Base-by-base conservation (phyloP, 2,329 filamentous ascomycete species). In the Plectosphaerella cucumerina region DNA sequence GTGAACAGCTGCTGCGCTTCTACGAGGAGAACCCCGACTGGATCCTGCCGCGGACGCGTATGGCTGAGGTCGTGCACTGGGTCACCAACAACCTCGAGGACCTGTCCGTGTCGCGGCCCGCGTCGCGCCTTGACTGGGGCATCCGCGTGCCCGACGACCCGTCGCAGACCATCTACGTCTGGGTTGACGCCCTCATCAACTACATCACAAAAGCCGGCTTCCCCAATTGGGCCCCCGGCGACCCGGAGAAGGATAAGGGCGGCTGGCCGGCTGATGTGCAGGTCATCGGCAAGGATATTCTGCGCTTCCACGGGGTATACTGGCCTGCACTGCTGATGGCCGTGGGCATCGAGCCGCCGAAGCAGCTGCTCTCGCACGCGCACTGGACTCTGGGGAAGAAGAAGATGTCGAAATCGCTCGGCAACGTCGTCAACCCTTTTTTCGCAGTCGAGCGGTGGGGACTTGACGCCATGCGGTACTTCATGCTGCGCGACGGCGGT, bases 291-390 rank as follows among this genome's bases (percentile, higher is more conserved):
- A 99, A 99, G 70, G 94, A 99, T 66, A 99, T 99, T 58, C 77
- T 96, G 51, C 87, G 91, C 17, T 99, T 99, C 69, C 95, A 99
- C 66, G 93, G 90, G 68, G 86, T 99, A 45, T 99, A 99, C 75
- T 99, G 95, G 94, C 94, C 94, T 0, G 94, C 94, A 4, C 87
- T 99, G 59, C 83, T 99, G 15, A 87, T 99, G 79, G 93, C 94
- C 2, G 75, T 97, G 14, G 85, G 86, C 48, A 76, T 97, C 5
- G 87, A 90, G 1, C 74, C 89, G 1, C 90, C 94, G 1, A 86
- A 85, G 62, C 84, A 85, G 56, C 81, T 99, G 31, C 75, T 99
- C 3, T 90, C 90, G 48, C 94, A 99, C 65, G 91, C 87, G 2
- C 94, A 99, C 67, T 99, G 95, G 94, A 96, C 91, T 14, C 85